Base-by-base conservation (phyloP, 129 eudicot genomes). In the Arctium minus region DNA sequence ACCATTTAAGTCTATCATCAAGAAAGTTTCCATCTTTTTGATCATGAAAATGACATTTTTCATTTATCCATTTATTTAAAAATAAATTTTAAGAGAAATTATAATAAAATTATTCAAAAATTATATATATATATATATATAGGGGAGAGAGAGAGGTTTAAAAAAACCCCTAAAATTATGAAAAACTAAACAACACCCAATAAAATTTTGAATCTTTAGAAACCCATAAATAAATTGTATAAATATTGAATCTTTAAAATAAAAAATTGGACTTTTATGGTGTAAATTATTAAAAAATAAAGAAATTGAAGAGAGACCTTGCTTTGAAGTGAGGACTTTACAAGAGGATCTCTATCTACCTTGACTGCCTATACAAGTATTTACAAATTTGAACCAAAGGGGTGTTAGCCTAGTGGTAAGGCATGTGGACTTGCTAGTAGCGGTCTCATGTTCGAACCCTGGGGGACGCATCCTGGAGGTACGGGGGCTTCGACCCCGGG, bases 261-360 rank as follows among this genome's bases (percentile, higher is more conserved):
- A 60, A 15, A 13, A 77, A 70, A 18, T 9, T 33, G 82, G 64
- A 77, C 30, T 17, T 77, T 33, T 68, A 53, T 10, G 12, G 73
- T 73, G 76, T 17, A 65, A 73, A 22, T 79, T 65, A 8, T 46
- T 40, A 32, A 48, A 8, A 72, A 78, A 67, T 31, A 12, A 82
- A 67, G 53, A 79, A 78, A 84, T 73, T 42, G 56, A 56, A 64
- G 12, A 42, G 64, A 90, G 81, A 80, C 97, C 89, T 92, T 53
- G 81, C 98, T 92, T 94, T 85, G 86, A 94, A 92, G 94, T 89
- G 92, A 90, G 79, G 91, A 68, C 64, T 56, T 56, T 17, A 60
- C 67, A 42, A 32, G 64, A 69, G 67, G 39, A 89, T 86, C 91
- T 86, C 44, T 72, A 74, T 81, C 92, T 80, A 75, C 88, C 82